Conservation (phyloP, 371 early-diverging fungal species). For the Sporodiniella umbellata region DNA sequence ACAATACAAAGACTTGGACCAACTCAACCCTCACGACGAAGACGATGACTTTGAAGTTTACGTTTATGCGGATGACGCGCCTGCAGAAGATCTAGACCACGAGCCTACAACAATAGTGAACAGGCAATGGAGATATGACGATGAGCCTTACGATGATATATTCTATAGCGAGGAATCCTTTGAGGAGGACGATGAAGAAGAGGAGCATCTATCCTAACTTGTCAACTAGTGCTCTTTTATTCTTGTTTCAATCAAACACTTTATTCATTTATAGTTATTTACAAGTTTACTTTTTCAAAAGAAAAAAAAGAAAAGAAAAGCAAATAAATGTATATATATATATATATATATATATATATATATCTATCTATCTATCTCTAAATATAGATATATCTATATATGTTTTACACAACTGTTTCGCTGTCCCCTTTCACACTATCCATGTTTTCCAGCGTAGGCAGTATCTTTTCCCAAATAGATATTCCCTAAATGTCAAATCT, state of each 20-base stretch:
- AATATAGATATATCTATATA: background rate
- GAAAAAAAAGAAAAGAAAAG: too few species aligned
- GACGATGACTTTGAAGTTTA: constrained; percentile 17
- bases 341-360: too few species aligned
- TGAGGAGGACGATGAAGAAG: constrained; percentile 15
- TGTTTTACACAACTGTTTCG: background rate
- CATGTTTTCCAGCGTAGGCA: constrained; percentile 22
- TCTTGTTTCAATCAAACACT: too few species aligned
- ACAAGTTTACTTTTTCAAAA: too few species aligned
- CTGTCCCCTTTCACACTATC: constrained; percentile 22
- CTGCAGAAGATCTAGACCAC: constrained; percentile 1
- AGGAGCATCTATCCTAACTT: too few species aligned
- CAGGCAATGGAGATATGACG: constrained; percentile 13
- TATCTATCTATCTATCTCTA: background rate
- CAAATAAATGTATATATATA: too few species aligned
- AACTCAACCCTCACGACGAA: constrained; percentile 3
- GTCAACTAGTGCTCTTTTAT: too few species aligned
- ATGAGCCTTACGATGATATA: constrained; percentile 31
- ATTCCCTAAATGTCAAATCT: constrained; percentile 10
- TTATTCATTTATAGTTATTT: too few species aligned
- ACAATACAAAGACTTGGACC: background rate
- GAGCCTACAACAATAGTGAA: background rate
- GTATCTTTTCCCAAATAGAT: constrained; percentile 20
- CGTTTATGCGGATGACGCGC: constrained; percentile 12
- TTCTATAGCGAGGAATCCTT: constrained; percentile 11